phyloP scores from a whole-genome alignment of 768 basidiomycete genomes.

The Butyriboletus loyo region DNA sequence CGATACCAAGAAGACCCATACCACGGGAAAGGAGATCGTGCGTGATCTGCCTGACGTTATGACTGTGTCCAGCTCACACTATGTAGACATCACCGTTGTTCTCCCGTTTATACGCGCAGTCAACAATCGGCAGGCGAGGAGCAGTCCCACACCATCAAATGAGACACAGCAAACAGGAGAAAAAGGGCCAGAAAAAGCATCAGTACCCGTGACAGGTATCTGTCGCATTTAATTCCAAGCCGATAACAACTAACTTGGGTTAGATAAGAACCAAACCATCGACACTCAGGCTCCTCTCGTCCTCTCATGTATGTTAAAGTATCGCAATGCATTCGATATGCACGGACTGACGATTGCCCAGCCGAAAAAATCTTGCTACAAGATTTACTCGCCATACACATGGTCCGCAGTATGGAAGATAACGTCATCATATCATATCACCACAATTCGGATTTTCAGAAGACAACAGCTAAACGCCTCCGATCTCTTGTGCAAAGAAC shows the following conservation, averaged over 20 bases:
- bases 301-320: constrained; percentile 16
- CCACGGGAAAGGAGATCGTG: constrained; percentile 35
- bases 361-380: constrained; percentile 27
- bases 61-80: background rate
- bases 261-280: constrained; percentile 26
- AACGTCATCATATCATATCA: constrained; percentile 39
- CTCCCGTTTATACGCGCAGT: constrained; percentile 41
- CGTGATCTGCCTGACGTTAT: constrained; percentile 15
- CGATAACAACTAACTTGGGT: background rate
- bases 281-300: constrained; percentile 34
- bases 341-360: background rate
- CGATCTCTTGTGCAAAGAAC: constrained; percentile 32
- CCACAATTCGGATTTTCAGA: constrained; percentile 22
- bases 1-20: constrained; percentile 38
- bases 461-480: constrained; percentile 28
- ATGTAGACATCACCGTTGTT: constrained; percentile 42
- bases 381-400: constrained; percentile 39
- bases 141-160: constrained; percentile 14
- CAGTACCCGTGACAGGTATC: constrained; percentile 16
- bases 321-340: background rate
- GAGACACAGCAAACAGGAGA: constrained; percentile 5
- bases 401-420: constrained; percentile 28
- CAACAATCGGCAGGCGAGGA: constrained; percentile 22
- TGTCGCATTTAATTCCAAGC: background rate
- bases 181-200: constrained; percentile 7